A percentile compares a stretch with the other conserved stretches of the same genome.
Evolutionary conservation across 176 grass and related monocot species (phyloP).

Genomic region (Musa troglodytarum): DNA sequence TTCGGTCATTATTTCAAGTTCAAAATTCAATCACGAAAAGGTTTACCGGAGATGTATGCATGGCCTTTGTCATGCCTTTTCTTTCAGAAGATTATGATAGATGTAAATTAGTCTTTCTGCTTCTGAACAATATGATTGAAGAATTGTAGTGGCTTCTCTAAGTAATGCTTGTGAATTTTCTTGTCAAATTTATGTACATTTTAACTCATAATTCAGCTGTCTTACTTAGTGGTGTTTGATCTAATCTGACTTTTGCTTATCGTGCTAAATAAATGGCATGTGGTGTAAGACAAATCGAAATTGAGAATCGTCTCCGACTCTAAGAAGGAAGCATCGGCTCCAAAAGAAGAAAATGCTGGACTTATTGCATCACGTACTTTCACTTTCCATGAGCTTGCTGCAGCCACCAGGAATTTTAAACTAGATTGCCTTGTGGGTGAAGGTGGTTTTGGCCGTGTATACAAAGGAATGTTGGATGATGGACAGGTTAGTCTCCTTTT

Average conservation of each 20-base stretch:
- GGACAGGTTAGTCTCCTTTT: slow-evolving; percentile 3
- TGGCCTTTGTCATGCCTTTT: no score
- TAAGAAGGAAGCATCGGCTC: background rate
- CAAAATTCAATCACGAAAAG: no score
- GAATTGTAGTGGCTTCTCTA: no score
- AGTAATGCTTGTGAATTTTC: no score
- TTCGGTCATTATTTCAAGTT: no score
- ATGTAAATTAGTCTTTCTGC: no score
- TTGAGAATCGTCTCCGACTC: background rate
- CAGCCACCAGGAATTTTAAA: slow-evolving; percentile 8
- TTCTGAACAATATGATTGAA: no score
- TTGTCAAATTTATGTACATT: background rate
- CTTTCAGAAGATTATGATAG: no score
- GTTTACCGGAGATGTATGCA: no score
- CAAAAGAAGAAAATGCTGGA: background rate
- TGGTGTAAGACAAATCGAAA: background rate
- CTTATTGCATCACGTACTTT: slow-evolving; percentile 2
- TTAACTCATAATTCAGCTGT: no score
- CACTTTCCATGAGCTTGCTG: slow-evolving; percentile 11
- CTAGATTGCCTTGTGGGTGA: slow-evolving; percentile 6
- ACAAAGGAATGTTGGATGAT: slow-evolving; percentile 7
- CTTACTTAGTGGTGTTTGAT: background rate
- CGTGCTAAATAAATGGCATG: background rate
- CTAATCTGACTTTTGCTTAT: background rate
- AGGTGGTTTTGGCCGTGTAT: slow-evolving; percentile 13